These are phyloP conservation scores for Neurospora crassa DNA, from an alignment of 2,329 filamentous ascomycete species.

Conservation along the genomic window DNA sequence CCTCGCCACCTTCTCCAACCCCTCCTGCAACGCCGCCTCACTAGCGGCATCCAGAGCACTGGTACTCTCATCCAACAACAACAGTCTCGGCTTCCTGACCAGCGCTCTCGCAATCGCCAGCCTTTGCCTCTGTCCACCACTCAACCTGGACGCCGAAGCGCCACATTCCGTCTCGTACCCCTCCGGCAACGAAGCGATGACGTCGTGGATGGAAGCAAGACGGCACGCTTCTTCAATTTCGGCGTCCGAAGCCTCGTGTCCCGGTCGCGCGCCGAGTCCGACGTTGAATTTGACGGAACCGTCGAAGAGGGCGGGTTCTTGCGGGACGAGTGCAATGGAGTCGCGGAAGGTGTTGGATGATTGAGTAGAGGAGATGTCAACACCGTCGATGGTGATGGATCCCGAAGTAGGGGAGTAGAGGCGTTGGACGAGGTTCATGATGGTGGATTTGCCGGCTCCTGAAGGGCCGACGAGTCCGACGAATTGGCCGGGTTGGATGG, in stretches of 20 bases:
- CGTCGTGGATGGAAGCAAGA: conserved; percentile 62
- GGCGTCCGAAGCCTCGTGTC: conserved; percentile 41
- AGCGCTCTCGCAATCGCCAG: conserved; percentile 70
- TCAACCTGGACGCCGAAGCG: conserved; percentile 64
- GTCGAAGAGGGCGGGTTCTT: conserved; percentile 49
- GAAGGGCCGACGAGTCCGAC: conserved; percentile 56
- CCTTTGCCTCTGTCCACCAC: conserved; percentile 71
- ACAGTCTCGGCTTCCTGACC: conserved; percentile 58
- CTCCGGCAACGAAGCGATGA: conserved; percentile 50
- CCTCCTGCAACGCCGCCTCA: conserved; percentile 56
- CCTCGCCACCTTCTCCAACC: conserved; percentile 47
- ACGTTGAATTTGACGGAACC: conserved; percentile 49
- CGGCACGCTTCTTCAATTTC: conserved; percentile 59
- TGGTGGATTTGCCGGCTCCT: conserved; percentile 59
- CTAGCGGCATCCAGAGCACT: conserved; percentile 66
- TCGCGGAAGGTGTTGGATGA: conserved; percentile 34
- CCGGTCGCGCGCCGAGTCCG: conserved; percentile 43
- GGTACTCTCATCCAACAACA: conserved; percentile 77
- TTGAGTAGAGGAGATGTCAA: conserved; percentile 32
- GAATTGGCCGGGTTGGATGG: conserved; percentile 49
- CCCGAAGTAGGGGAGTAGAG: conserved; percentile 33
- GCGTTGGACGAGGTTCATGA: conserved; percentile 44
- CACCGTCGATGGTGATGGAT: conserved; percentile 32
- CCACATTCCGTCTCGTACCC: conserved; percentile 60
- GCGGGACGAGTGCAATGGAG: conserved; percentile 45